These are phyloP conservation scores for Globisporangium abappressorium DNA, from an alignment of 352 stramenopile genomes.

Conservation along the genomic window DNA sequence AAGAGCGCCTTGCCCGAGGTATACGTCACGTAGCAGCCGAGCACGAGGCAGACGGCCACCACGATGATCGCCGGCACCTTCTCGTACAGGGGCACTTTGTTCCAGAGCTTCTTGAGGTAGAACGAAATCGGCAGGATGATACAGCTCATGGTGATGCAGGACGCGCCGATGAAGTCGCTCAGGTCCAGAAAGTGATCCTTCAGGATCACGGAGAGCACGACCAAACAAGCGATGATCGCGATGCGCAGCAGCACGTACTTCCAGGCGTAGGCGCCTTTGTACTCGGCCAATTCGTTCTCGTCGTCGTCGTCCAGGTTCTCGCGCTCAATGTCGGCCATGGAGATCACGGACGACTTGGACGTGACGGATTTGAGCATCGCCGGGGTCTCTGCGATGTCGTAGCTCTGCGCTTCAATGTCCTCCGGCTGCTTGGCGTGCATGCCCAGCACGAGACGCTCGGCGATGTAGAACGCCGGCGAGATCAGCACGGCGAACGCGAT, in stretches of 20 bases:
- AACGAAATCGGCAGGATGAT: not conserved
- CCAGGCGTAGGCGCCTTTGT: no score
- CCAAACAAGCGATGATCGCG: slow-evolving; percentile 3
- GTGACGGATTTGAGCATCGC: no score
- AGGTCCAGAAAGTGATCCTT: slow-evolving; percentile 30
- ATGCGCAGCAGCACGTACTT: not conserved
- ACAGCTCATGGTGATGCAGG: slow-evolving; percentile 1
- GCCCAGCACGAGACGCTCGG: no score
- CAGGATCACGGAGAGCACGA: slow-evolving; percentile 16
- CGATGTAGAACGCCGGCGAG: not conserved
- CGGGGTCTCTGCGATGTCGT: no score
- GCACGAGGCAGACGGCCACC: slow-evolving; percentile 17
- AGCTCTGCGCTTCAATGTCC: no score
- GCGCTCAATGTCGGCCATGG: no score
- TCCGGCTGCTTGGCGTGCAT: no score
- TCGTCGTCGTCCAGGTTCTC: no score
- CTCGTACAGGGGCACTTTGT: slow-evolving; percentile 74
- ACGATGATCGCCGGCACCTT: slow-evolving; percentile 65
- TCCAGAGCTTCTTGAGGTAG: slow-evolving; percentile 28
- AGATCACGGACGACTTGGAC: no score
- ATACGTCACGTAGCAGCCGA: not conserved
- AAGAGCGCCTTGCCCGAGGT: not conserved
- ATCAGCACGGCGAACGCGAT: not conserved
- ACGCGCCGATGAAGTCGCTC: slow-evolving; percentile 32
- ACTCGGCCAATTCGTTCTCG: no score